These are phyloP conservation scores for Ploettnerulaceae sp. DNA, from an alignment of 2,329 filamentous ascomycete genomes.

Conservation along the genomic window DNA sequence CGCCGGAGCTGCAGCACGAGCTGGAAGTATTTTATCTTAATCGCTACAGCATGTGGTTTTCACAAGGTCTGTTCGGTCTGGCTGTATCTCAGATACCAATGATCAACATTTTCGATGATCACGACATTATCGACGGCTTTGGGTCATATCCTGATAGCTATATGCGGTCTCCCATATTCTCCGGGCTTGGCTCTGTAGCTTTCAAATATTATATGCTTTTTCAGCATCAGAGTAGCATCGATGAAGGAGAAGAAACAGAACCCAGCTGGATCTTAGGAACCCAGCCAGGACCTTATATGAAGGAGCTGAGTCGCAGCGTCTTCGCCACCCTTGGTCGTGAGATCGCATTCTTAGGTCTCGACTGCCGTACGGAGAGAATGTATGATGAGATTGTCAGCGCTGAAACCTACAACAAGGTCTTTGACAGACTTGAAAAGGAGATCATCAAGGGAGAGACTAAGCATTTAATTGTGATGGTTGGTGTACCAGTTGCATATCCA, in stretches of 20 bases:
- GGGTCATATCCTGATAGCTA: conserved; percentile 90
- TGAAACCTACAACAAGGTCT: conserved; percentile 79
- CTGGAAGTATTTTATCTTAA: conserved; percentile 85
- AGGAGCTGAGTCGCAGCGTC: conserved; percentile 75
- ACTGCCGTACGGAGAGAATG: conserved; percentile 86
- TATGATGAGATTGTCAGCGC: conserved; percentile 75
- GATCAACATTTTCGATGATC: conserved; percentile 97
- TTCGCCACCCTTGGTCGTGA: conserved; percentile 79
- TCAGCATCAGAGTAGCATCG: conserved; percentile 83
- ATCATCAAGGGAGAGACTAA: conserved; percentile 80
- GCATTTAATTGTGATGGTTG: conserved; percentile 82
- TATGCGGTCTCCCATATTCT: conserved; percentile 86
- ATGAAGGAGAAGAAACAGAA: conserved; percentile 77
- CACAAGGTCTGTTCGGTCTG: conserved; percentile 87
- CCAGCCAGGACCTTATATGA: conserved; percentile 82
- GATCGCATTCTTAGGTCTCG: conserved; percentile 78
- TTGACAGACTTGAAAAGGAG: conserved; percentile 79
- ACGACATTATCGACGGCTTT: conserved; percentile 87
- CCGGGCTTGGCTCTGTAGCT: conserved; percentile 81
- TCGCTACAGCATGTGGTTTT: conserved; percentile 92
- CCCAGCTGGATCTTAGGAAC: conserved; percentile 86
- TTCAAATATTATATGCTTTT: conserved; percentile 99
- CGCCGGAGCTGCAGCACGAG: conserved; percentile 77
- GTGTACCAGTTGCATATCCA: conserved; percentile 79
- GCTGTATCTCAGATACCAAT: conserved; percentile 94